Evolutionary conservation across 1,284 basidiomycete species (phyloP).

Genomic region (Sanghuangporus sanghuang): DNA sequence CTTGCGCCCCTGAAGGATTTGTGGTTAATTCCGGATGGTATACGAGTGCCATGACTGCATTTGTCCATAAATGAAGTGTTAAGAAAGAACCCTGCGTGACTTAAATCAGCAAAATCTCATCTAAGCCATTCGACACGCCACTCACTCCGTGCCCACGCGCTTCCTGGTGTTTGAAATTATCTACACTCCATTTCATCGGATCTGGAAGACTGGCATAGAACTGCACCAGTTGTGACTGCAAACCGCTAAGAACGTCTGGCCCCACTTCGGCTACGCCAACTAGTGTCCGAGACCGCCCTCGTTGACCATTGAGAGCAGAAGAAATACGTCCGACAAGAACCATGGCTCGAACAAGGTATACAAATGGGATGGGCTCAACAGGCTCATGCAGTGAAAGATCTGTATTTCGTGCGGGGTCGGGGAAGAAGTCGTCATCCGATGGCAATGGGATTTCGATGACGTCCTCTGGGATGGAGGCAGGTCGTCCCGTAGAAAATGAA

Average conservation of each 20-base stretch:
- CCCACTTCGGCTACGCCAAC: constrained; percentile 25
- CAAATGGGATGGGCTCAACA: constrained; percentile 33
- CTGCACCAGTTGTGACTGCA: constrained; percentile 33
- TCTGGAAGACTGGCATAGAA: constrained; percentile 33
- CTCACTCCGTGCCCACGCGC: constrained; percentile 31
- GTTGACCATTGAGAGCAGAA: constrained; percentile 32
- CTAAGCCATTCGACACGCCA: not conserved
- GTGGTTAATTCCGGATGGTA: constrained; percentile 37
- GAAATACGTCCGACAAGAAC: constrained; percentile 36
- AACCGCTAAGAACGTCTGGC: constrained; percentile 27
- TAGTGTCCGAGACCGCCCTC: constrained; percentile 32
- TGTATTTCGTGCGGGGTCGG: constrained; percentile 28
- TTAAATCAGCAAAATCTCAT: not conserved
- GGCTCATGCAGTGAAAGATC: constrained; percentile 22
- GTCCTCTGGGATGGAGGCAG: constrained; percentile 33
- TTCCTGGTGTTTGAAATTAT: constrained; percentile 36
- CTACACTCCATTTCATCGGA: constrained; percentile 32
- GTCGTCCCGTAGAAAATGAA: constrained; percentile 30
- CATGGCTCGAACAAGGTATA: constrained; percentile 34
- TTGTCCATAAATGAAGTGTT: constrained; percentile 29
- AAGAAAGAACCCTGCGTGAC: constrained; percentile 19
- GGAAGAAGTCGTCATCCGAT: constrained; percentile 33
- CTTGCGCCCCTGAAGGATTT: constrained; percentile 32
- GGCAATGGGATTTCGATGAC: constrained; percentile 38
- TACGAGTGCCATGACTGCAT: constrained; percentile 35